These are phyloP conservation scores for Penicillium freii DNA, from an alignment of 2,329 filamentous ascomycete species.

Conservation along the genomic window DNA sequence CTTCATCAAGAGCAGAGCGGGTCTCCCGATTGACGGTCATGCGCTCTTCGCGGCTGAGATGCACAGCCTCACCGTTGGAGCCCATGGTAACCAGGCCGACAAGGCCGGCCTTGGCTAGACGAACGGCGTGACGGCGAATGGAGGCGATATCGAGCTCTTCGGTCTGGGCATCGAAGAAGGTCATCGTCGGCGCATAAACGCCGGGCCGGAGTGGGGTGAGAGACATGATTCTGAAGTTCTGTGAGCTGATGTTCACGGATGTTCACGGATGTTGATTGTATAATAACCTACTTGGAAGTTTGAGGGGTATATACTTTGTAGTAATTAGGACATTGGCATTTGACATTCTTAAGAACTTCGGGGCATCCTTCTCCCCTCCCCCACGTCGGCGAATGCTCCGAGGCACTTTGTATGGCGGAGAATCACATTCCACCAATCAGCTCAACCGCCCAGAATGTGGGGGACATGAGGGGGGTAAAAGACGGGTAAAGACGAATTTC, in stretches of 20 bases:
- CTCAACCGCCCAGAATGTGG: slow-evolving; percentile 12
- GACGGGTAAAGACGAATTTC: neutral
- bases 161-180: slow-evolving; percentile 79
- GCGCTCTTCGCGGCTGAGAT: slow-evolving; percentile 77
- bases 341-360: slow-evolving; percentile 6
- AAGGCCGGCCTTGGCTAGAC: slow-evolving; percentile 73
- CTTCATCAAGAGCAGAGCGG: slow-evolving; percentile 75
- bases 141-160: slow-evolving; percentile 79
- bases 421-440: slow-evolving; percentile 23
- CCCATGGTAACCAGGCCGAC: slow-evolving; percentile 83
- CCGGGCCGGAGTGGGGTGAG: slow-evolving; percentile 69
- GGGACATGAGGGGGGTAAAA: slow-evolving; percentile 14
- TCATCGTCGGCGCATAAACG: slow-evolving; percentile 87
- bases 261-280: neutral
- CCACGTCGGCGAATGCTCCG: slow-evolving; percentile 26
- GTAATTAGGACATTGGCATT: neutral
- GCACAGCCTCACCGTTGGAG: slow-evolving; percentile 85
- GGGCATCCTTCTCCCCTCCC: slow-evolving; percentile 8
- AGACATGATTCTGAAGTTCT: slow-evolving; percentile 26
- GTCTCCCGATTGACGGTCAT: slow-evolving; percentile 71
- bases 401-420: slow-evolving; percentile 21
- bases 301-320: neutral
- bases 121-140: slow-evolving; percentile 77
- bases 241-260: neutral
- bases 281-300: neutral